A percentile compares a stretch with the other conserved stretches of the same genome.
phyloP scores from a whole-genome alignment of 257 asterid species.

The Salvia miltiorrhiza region DNA sequence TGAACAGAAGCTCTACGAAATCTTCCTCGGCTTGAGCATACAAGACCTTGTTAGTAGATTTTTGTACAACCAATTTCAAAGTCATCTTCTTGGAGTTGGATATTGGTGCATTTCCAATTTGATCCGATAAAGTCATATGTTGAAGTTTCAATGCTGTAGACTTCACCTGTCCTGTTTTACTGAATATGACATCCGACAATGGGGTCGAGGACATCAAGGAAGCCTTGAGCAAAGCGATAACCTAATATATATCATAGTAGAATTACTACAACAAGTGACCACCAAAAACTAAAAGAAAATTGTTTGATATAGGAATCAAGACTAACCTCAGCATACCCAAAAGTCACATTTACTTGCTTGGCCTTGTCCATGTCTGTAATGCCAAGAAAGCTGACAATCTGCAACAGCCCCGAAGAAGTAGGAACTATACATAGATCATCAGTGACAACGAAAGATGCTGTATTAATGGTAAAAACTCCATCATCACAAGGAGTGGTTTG shows the following conservation, averaged over 20 bases:
- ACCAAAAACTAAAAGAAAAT: background rate
- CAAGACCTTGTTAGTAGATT: slow-evolving; percentile 15
- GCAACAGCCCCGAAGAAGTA: background rate
- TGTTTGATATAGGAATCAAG: background rate
- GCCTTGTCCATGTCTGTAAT: background rate
- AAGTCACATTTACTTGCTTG: background rate
- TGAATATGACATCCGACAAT: slow-evolving; percentile 18
- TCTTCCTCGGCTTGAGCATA: slow-evolving; percentile 14
- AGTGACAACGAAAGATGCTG: slow-evolving; percentile 13
- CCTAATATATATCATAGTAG: background rate
- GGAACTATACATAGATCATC: slow-evolving; percentile 21
- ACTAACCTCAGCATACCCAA: slow-evolving; percentile 22
- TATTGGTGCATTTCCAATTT: background rate
- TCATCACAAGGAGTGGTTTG: background rate
- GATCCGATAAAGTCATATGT: no score
- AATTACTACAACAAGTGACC: background rate
- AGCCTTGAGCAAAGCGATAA: slow-evolving; percentile 21
- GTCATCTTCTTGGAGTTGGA: background rate
- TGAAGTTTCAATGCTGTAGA: background rate
- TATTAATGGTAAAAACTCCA: slow-evolving; percentile 1
- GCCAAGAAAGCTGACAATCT: slow-evolving; percentile 2
- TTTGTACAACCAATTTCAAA: slow-evolving; percentile 14
- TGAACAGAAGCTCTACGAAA: slow-evolving; percentile 15
- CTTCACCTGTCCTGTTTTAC: background rate
- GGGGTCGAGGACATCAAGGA: slow-evolving; percentile 15